These are phyloP conservation scores for Penicillium pulvis DNA, from an alignment of 495 filamentous ascomycete species.

Conservation along the genomic window DNA sequence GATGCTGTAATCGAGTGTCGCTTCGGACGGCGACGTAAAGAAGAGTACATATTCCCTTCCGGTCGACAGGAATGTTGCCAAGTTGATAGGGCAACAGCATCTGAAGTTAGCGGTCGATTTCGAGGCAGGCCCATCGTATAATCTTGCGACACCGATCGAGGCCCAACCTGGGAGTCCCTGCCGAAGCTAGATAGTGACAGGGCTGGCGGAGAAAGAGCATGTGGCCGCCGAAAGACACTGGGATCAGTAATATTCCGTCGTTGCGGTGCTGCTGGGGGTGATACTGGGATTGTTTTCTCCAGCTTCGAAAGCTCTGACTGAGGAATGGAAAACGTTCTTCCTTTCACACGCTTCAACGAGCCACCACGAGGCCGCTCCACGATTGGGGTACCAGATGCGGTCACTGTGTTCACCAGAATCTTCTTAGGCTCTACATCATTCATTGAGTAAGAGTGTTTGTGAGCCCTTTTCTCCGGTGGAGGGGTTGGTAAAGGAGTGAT, in stretches of 20 bases:
- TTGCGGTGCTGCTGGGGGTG: slow-evolving; percentile 23
- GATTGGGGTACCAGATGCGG: slow-evolving; percentile 23
- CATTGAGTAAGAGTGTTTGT: slow-evolving; percentile 25
- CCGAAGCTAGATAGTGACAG: slow-evolving; percentile 16
- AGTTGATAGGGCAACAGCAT: slow-evolving; percentile 32
- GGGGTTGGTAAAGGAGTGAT: slow-evolving; percentile 1
- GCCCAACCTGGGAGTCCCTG: slow-evolving; percentile 14
- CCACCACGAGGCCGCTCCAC: slow-evolving; percentile 26
- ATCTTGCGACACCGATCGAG: slow-evolving; percentile 33
- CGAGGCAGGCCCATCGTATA: slow-evolving; percentile 26
- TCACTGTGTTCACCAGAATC: slow-evolving; percentile 27
- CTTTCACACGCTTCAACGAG: slow-evolving; percentile 37
- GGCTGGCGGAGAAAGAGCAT: slow-evolving; percentile 25
- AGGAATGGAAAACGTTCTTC: slow-evolving; percentile 40
- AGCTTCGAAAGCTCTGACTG: slow-evolving; percentile 24
- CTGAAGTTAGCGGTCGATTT: slow-evolving; percentile 31
- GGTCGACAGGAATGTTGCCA: slow-evolving; percentile 26
- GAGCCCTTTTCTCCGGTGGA: slow-evolving; percentile 13
- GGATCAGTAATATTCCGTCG: slow-evolving; percentile 50
- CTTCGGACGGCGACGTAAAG: slow-evolving; percentile 42
- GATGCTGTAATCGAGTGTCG: slow-evolving; percentile 55
- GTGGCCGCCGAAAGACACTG: slow-evolving; percentile 37
- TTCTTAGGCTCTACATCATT: slow-evolving; percentile 31
- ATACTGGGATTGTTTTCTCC: slow-evolving; percentile 27
- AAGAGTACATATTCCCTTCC: slow-evolving; percentile 21